Base-by-base conservation (phyloP, 2,329 filamentous ascomycete genomes). In the Pestalotiopsis sp. region DNA sequence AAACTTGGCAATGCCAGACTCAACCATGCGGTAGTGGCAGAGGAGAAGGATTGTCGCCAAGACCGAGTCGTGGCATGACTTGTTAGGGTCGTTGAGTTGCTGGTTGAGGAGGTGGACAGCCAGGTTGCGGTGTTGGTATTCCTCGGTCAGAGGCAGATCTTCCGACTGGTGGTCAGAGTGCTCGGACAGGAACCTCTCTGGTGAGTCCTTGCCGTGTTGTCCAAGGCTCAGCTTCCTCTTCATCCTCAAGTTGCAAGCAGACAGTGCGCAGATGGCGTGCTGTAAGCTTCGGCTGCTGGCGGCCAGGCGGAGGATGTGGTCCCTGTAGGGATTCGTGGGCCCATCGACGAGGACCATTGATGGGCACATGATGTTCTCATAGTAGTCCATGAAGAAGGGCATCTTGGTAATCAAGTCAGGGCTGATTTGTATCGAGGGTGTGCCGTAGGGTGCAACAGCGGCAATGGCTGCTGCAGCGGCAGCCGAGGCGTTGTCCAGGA, bases 291-390 rank as follows among this genome's bases (percentile, higher is more conserved):
- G 90, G 79, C 93, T 97, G 69, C 88, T 86, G 72, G 90, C 86
- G 13, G 94, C 93, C 65, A 98, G 86, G 67, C 90, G 90, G 69
- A 97, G 85, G 67, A 98, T 90, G 77, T 97, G 92, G 74, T 91
- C 90, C 70, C 94, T 88, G 78, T 95, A 98, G 1, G 95, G 95
- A 78, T 97, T 98, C 71, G 86, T 87, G 1, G 93, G 92, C 12
- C 91, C 91, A 78, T 98, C 95, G 78, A 97, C 94, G 73, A 94
- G 93, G 65, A 98, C 94, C 80, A 98, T 93, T 69, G 94, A 93
- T 4, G 93, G 93, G 73, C 94, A 96, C 83, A 98, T 95, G 76
- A 93, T 93, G 79, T 94, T 94, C 77, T 95, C 92, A 81, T 97
- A 98, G 81, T 97, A 97, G 78, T 97, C 92, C 84, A 98, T 92